These are phyloP conservation scores for Glycyrrhiza uralensis DNA, from an alignment of 306 rosid species.

Conservation along the genomic window DNA sequence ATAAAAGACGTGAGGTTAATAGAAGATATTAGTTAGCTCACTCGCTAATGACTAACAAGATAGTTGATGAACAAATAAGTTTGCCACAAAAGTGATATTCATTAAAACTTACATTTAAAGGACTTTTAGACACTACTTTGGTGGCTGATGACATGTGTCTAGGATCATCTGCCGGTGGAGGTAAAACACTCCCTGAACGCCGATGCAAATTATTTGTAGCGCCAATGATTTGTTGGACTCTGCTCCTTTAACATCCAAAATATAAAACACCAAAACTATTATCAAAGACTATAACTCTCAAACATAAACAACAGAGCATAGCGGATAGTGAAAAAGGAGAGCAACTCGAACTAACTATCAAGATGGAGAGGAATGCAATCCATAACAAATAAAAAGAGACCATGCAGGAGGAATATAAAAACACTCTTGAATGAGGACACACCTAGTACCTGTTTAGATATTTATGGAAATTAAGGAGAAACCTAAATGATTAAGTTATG, in stretches of 20 bases:
- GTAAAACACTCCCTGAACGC: constrained; percentile 46
- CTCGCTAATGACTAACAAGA: constrained; percentile 1
- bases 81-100: background rate
- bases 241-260: constrained; percentile 46
- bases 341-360: constrained; percentile 11
- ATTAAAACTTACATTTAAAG: constrained; percentile 40
- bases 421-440: background rate
- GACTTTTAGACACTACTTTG: constrained; percentile 28
- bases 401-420: background rate
- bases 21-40: background rate
- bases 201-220: constrained; percentile 54
- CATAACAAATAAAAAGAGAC: background rate
- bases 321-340: background rate
- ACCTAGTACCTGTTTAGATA: background rate
- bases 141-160: constrained; percentile 30
- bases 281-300: background rate
- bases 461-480: background rate
- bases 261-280: constrained; percentile 21
- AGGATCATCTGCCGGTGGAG: constrained; percentile 44
- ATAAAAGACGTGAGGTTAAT: constrained; percentile 6
- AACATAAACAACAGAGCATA: constrained; percentile 5
- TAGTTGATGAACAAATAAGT: constrained; percentile 8
- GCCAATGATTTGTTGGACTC: constrained; percentile 50
- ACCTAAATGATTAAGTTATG: background rate
- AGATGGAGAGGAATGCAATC: background rate